These are phyloP conservation scores for Kodamaea fukazawae DNA, from an alignment of 805 yeast species.

Conservation along the genomic window DNA sequence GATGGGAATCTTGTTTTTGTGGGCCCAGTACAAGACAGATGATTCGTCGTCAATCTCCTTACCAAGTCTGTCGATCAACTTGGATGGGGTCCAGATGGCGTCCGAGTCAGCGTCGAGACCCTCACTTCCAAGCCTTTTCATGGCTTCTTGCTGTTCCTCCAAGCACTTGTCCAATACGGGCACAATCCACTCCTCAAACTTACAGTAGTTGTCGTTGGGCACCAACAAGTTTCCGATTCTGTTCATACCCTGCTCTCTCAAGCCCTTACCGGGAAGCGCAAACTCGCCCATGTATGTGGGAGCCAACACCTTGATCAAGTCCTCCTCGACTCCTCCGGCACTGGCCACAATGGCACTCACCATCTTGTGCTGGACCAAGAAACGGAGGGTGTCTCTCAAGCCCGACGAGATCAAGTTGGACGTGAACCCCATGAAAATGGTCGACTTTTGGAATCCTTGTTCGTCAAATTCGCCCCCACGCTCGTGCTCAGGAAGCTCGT, in stretches of 20 bases:
- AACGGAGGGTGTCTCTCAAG: slow-evolving; percentile 83
- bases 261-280: slow-evolving; percentile 69
- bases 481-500: slow-evolving; percentile 64
- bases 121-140: slow-evolving; percentile 47
- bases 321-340: slow-evolving; percentile 99
- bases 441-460: slow-evolving; percentile 71
- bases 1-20: slow-evolving; percentile 91
- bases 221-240: slow-evolving; percentile 96
- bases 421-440: slow-evolving; percentile 94
- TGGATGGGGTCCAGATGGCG: slow-evolving; percentile 92
- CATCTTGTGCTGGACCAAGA: slow-evolving; percentile 87
- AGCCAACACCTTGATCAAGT: slow-evolving; percentile 91
- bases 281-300: slow-evolving; percentile 96
- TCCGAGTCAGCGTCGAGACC: slow-evolving; percentile 60
- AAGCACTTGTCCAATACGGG: slow-evolving; percentile 86
- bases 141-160: slow-evolving; percentile 79
- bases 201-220: slow-evolving; percentile 97
- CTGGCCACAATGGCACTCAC: slow-evolving; percentile 95
- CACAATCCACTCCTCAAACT: slow-evolving; percentile 97
- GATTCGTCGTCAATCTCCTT: slow-evolving; percentile 92
- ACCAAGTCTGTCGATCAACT: slow-evolving; percentile 87
- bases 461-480: slow-evolving; percentile 73
- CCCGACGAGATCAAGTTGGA: slow-evolving; percentile 96
- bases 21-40: slow-evolving; percentile 96
- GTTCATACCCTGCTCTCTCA: slow-evolving; percentile 95